Evolutionary conservation across 2,329 filamentous ascomycete genomes (phyloP), one percentile per base, ranked within the genome.

Genomic region (Zymoseptoria tritici): DNA sequence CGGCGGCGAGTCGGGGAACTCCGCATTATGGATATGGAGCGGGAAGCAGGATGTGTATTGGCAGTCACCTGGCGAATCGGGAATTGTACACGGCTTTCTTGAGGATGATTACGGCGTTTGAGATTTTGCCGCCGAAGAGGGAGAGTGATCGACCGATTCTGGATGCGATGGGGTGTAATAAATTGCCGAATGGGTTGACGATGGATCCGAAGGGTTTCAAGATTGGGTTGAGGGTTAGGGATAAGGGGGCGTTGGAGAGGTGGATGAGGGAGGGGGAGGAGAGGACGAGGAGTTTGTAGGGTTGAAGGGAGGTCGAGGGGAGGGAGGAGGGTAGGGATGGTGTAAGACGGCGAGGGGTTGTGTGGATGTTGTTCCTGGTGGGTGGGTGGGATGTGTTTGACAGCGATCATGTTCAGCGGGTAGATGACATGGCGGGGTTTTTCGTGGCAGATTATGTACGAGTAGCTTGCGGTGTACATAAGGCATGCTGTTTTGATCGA

Each of bases 161-260:
- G 67, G 76, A 80, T 65, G 75, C 72, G 54, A 65, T 81, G 61
- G 72, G 74, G 31, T 78, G 77, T 50, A 80, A 80, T 63, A 69
- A 73, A 9, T 68, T 79, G 46, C 78, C 78, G 2, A 80, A 78
- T 50, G 70, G 76, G 54, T 68, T 80, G 72, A 80, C 78, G 0
- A 71, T 80, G 71, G 78, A 81, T 67, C 78, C 78, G 0, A 80
- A 79, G 71, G 74, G 77, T 21, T 81, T 80, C 68, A 80, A 80
- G 71, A 73, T 79, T 9, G 77, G 79, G 1, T 72, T 80, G 49
- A 77, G 71, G 68, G 74, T 77, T 3, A 73, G 79, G 61, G 71
- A 80, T 67, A 64, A 70, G 60, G 66, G 61, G 42, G 54, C 72
- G 67, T 62, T 80, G 56, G 78, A 79, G 59, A 69, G 66, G 67